Base-by-base conservation (phyloP, 1,284 basidiomycete species). In the Peniophora sp. region DNA sequence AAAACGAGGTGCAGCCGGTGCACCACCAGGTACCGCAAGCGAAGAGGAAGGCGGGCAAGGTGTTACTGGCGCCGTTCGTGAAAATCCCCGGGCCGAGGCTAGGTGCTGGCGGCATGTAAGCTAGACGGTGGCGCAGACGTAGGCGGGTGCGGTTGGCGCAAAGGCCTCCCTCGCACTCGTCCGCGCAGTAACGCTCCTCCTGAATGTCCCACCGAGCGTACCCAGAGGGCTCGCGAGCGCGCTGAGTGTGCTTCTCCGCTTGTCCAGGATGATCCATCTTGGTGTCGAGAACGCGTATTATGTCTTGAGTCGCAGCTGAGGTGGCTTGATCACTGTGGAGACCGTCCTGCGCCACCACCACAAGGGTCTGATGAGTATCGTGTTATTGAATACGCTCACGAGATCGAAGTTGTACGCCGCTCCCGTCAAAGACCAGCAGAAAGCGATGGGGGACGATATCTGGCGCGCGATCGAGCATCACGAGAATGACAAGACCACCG, bases 171-270 rank as follows among this genome's bases (percentile, higher is more conserved):
- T 9, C 44, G 23, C 44, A 22, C 23, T 16, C 9, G 61, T 53
- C 48, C 76, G 72, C 23, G 70, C 71, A 63, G 80, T 78, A 8
- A 17, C 19, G n/a, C n/a, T n/a, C 8, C 38, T 6, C 27, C 27
- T 32, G 27, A 32, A 32, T 32, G 27, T 32, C 8, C 38, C 38
- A 8, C 19, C 19, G 55, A 84, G 79, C 2, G 71, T 74, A 53
- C 73, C 78, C 58, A 90, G 70, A 5, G 87, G 86, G 58, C 89
- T 87, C 3, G 89, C 85, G 78, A 92, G 88, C 46, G 91, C 79
- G 0, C 85, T 90, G 51, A 92, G 71, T 1, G 90, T 92, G 65
- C 89, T 91, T 55, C 88, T 70, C 61, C 85, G 83, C 75, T 78
- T 81, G 48, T 65, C 69, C 14, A 61, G 48, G 56, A n/a, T n/a